Conservation (phyloP, 495 filamentous ascomycete genomes). For the Xylaria acuta region DNA sequence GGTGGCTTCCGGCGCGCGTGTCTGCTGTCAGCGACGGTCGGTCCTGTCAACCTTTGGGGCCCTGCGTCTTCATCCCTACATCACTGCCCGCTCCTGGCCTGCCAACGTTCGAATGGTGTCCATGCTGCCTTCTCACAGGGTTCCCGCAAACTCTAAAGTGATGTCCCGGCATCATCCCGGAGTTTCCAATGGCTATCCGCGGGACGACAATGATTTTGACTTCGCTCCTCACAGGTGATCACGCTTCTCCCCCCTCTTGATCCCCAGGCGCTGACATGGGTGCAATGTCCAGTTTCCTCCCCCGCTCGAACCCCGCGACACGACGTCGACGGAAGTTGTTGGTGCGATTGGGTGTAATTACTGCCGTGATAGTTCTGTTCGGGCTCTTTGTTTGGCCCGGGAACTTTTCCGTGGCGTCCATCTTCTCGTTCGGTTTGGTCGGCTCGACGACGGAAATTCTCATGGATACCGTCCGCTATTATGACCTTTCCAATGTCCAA, state of each 20-base stretch:
- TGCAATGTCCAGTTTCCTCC: slow-evolving; percentile 73
- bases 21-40: slow-evolving; percentile 6
- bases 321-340: slow-evolving; percentile 78
- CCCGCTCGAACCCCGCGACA: slow-evolving; percentile 74
- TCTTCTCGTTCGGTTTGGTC: slow-evolving; percentile 76
- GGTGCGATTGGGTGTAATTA: slow-evolving; percentile 64
- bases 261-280: slow-evolving; percentile 16
- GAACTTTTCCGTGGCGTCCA: slow-evolving; percentile 66
- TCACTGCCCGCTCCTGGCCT: not conserved
- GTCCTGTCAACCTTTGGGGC: slow-evolving; percentile 14
- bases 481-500: slow-evolving; percentile 89
- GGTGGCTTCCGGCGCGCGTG: slow-evolving; percentile 22
- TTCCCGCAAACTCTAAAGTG: slow-evolving; percentile 58
- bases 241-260: slow-evolving; percentile 2
- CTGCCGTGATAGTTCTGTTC: slow-evolving; percentile 61
- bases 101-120: slow-evolving; percentile 35
- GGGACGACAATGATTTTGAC: slow-evolving; percentile 69
- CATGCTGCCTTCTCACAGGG: slow-evolving; percentile 50
- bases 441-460: slow-evolving; percentile 72
- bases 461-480: slow-evolving; percentile 93
- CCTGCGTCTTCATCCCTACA: not conserved
- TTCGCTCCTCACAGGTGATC: slow-evolving; percentile 86
- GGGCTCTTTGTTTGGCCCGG: slow-evolving; percentile 70
- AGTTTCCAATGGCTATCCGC: slow-evolving; percentile 80
- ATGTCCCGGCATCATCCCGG: slow-evolving; percentile 67